Conservation (phyloP, 1,284 basidiomycete species). For the Porodaedalea pini region DNA sequence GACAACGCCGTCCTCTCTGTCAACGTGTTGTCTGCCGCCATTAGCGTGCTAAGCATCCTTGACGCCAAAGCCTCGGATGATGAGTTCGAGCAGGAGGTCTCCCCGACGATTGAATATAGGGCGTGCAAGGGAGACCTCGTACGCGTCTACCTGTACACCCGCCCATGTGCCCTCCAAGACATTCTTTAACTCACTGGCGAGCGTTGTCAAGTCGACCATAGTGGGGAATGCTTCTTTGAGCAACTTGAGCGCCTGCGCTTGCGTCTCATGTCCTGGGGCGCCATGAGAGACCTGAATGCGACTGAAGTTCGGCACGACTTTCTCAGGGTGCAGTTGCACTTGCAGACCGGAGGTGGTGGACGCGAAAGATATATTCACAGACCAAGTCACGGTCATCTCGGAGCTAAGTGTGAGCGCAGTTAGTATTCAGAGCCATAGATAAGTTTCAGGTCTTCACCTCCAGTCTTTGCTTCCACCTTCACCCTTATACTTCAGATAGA, state of each 20-base stretch:
- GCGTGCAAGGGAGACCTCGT: conserved; percentile 29
- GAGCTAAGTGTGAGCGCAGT: not conserved
- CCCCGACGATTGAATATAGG: conserved; percentile 33
- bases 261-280: conserved; percentile 15
- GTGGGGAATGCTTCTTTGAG: conserved; percentile 26
- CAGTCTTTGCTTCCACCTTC: conserved; percentile 16
- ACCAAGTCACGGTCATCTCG: conserved; percentile 12
- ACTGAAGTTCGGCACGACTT: conserved; percentile 2
- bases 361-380: conserved; percentile 10
- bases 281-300: conserved; percentile 11
- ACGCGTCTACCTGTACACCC: conserved; percentile 28
- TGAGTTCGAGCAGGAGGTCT: conserved; percentile 33
- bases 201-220: conserved; percentile 25
- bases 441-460: conserved; percentile 7
- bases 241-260: conserved; percentile 22
- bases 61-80: not conserved
- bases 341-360: conserved; percentile 7
- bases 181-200: conserved; percentile 27
- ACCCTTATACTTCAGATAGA: conserved; percentile 24
- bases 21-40: not conserved
- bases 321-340: not conserved
- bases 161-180: conserved; percentile 32
- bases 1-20: not conserved
- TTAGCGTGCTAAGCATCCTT: not conserved
- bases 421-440: not conserved